These are phyloP conservation scores for Lanmaoa pseudosensibilis DNA, from an alignment of 768 basidiomycete genomes.

Conservation along the genomic window DNA sequence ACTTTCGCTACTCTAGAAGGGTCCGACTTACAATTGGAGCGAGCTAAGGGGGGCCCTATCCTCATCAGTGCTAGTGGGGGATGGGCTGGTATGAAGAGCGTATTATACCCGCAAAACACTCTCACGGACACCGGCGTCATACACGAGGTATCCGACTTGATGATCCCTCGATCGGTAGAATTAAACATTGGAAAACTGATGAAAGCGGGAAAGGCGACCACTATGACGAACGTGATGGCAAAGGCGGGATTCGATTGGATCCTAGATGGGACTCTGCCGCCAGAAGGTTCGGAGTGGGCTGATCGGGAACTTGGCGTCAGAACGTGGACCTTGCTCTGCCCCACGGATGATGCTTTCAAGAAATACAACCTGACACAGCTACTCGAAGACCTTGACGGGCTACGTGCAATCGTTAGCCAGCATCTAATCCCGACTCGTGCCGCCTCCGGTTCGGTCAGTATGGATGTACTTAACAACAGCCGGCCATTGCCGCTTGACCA, in stretches of 20 bases:
- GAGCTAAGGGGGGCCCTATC: constrained; percentile 50
- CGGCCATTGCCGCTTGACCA: constrained; percentile 72
- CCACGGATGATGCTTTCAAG: constrained; percentile 91
- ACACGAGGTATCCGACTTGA: constrained; percentile 81
- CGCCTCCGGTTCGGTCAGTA: constrained; percentile 23
- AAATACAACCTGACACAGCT: constrained; percentile 76
- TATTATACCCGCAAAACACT: constrained; percentile 58
- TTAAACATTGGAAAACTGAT: constrained; percentile 89
- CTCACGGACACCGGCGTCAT: constrained; percentile 90
- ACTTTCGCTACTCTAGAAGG: constrained; percentile 85
- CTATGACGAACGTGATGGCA: constrained; percentile 80
- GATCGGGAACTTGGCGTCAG: constrained; percentile 45
- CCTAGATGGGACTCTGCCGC: constrained; percentile 79
- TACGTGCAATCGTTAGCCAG: constrained; percentile 67
- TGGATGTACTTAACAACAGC: constrained; percentile 56
- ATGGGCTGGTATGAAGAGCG: constrained; percentile 69
- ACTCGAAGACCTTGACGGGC: constrained; percentile 52
- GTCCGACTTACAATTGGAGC: constrained; percentile 72
- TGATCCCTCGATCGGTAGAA: constrained; percentile 85
- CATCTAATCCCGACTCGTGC: constrained; percentile 63
- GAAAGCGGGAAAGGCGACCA: constrained; percentile 83
- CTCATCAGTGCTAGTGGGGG: constrained; percentile 68
- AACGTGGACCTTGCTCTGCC: constrained; percentile 90
- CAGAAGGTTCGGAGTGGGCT: constrained; percentile 67
- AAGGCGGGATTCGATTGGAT: constrained; percentile 92